Evolutionary conservation across 257 asterid species (phyloP).

Genomic region (Solanum tacnaense): DNA sequence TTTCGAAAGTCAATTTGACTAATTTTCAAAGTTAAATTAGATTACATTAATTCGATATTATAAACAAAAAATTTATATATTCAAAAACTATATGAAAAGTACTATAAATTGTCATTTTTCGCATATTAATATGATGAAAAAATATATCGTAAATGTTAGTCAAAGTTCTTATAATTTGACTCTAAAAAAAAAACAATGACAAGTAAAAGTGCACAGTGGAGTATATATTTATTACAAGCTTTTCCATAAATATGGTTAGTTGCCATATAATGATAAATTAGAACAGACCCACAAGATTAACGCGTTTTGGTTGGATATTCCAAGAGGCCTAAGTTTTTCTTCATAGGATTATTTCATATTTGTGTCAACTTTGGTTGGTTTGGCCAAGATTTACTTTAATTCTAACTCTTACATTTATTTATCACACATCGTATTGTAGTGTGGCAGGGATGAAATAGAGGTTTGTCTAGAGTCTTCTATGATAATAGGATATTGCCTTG

Average conservation of each 20-base stretch:
- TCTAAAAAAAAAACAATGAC: too few relatives aligned
- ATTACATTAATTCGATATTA: too few relatives aligned
- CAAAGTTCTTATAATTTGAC: too few relatives aligned
- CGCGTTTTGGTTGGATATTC: conserved; percentile 16
- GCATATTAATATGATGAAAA: too few relatives aligned
- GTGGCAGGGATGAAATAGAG: too few relatives aligned
- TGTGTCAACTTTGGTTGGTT: neutral
- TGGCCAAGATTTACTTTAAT: neutral
- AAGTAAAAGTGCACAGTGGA: too few relatives aligned
- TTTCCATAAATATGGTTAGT: neutral
- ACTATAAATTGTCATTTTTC: too few relatives aligned
- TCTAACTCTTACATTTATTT: neutral
- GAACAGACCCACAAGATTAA: conserved; percentile 7
- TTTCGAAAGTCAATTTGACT: too few relatives aligned
- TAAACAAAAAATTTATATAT: too few relatives aligned
- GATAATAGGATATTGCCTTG: rapidly evolving
- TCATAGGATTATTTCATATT: neutral
- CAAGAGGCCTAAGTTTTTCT: neutral
- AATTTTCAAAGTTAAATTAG: too few relatives aligned
- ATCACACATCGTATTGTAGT: neutral
- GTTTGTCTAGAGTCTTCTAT: neutral
- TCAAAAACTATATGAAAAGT: too few relatives aligned
- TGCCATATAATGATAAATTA: neutral
- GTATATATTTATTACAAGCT: neutral
- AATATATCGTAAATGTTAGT: too few relatives aligned